A percentile compares a stretch with the other conserved stretches of the same genome.
Conservation (phyloP, 441 rosid genomes). For the Mallotus japonicus region DNA sequence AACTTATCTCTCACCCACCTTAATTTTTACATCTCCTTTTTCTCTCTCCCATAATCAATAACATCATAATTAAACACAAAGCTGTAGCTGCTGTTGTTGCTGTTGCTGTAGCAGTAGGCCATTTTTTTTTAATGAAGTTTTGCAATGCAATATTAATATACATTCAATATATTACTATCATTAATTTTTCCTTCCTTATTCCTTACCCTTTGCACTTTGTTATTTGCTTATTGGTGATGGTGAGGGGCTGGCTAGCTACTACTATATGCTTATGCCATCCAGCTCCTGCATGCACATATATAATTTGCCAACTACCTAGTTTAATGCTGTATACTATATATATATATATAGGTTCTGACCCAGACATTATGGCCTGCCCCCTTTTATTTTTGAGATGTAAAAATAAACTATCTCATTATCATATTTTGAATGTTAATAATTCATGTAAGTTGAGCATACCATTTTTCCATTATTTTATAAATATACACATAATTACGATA, state of each 20-base stretch:
- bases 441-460: not conserved
- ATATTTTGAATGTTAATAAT: not conserved
- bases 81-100: too few species aligned
- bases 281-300: conserved; percentile 25
- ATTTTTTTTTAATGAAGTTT: conserved; percentile 11
- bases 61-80: not conserved
- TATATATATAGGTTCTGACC: not conserved
- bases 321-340: too few species aligned
- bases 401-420: not conserved
- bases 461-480: too few species aligned
- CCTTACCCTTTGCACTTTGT: conserved; percentile 16
- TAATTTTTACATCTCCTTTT: not conserved
- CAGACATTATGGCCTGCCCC: not conserved
- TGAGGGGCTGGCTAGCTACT: too few species aligned
- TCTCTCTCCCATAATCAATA: conserved; percentile 1
- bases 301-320: conserved; percentile 13
- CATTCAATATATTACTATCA: conserved; percentile 16
- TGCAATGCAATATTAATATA: too few species aligned
- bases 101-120: conserved; percentile 15
- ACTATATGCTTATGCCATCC: conserved; percentile 27
- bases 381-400: not conserved
- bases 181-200: not conserved
- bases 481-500: too few species aligned
- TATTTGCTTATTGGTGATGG: conserved; percentile 20
- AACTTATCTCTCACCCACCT: conserved; percentile 4